These are phyloP conservation scores for Sanghuangporus sanghuang DNA, from an alignment of 1,284 basidiomycete species.

Conservation along the genomic window DNA sequence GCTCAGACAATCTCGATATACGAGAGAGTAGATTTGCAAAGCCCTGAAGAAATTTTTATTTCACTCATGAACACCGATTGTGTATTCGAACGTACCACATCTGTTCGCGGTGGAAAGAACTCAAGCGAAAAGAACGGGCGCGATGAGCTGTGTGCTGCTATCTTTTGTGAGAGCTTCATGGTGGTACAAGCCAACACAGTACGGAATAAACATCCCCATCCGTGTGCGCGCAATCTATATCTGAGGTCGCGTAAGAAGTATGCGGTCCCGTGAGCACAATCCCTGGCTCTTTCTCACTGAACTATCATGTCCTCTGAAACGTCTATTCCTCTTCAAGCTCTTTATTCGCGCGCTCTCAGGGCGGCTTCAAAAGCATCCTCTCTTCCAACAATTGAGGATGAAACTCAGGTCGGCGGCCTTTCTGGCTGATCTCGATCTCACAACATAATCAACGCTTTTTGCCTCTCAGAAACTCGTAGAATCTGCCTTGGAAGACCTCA, in stretches of 20 bases:
- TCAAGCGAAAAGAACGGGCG: constrained; percentile 84
- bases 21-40: constrained; percentile 83
- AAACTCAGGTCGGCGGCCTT: constrained; percentile 39
- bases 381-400: constrained; percentile 42
- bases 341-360: constrained; percentile 41
- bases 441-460: not conserved
- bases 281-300: not conserved
- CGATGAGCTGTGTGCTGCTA: constrained; percentile 35
- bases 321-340: constrained; percentile 28
- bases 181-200: not conserved
- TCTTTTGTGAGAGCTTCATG: constrained; percentile 72
- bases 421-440: not conserved
- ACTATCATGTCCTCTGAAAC: constrained; percentile 16
- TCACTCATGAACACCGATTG: constrained; percentile 15
- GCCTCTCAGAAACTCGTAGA: constrained; percentile 49
- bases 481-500: constrained; percentile 49
- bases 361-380: constrained; percentile 39
- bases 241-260: not conserved
- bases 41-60: constrained; percentile 43
- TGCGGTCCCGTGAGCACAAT: not conserved
- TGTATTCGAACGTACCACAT: constrained; percentile 48
- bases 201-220: not conserved
- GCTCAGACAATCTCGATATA: constrained; percentile 64
- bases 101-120: constrained; percentile 94
- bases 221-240: not conserved